These are phyloP conservation scores for Clohesyomyces aquaticus DNA, from an alignment of 495 filamentous ascomycete genomes.

Conservation along the genomic window DNA sequence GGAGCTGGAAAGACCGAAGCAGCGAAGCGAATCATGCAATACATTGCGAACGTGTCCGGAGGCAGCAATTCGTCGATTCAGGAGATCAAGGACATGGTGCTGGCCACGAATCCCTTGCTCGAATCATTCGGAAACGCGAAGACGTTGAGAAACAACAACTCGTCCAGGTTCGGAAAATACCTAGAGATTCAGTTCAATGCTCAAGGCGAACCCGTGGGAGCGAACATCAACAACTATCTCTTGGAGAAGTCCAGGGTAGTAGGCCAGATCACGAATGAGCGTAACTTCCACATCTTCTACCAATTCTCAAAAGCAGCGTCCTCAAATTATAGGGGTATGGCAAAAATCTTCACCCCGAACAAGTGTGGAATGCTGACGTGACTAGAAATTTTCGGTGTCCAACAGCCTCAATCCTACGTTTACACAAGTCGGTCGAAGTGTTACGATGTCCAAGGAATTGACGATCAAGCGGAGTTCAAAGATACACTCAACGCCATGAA, in stretches of 20 bases:
- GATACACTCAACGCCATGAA: constrained; percentile 95
- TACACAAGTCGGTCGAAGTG: constrained; percentile 96
- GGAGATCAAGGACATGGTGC: constrained; percentile 97
- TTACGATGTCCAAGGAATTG: constrained; percentile 88
- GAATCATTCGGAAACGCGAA: constrained; percentile 99
- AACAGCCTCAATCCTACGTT: constrained; percentile 89
- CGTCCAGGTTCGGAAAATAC: constrained; percentile 97
- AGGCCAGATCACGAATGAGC: constrained; percentile 91
- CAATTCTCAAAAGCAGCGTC: constrained; percentile 96
- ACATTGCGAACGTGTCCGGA: constrained; percentile 95
- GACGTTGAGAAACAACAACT: constrained; percentile 98
- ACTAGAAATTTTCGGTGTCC: constrained; percentile 76
- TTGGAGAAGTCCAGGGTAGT: constrained; percentile 96
- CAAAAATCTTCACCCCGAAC: background rate
- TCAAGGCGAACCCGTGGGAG: constrained; percentile 91
- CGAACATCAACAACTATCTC: constrained; percentile 97
- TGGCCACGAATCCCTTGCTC: constrained; percentile 95
- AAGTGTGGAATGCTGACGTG: constrained; percentile 3
- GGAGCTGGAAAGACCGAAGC: constrained; percentile 99
- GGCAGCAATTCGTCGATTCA: constrained; percentile 90
- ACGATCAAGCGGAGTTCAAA: constrained; percentile 86
- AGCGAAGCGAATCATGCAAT: constrained; percentile 98
- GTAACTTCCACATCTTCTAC: constrained; percentile 99
- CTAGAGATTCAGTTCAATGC: constrained; percentile 95
- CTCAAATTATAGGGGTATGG: constrained; percentile 72